Percentiles rank a stretch among this genome's conserved stretches.
Conservation (phyloP, 75 land plant species). For the Cupressus sempervirens region DNA sequence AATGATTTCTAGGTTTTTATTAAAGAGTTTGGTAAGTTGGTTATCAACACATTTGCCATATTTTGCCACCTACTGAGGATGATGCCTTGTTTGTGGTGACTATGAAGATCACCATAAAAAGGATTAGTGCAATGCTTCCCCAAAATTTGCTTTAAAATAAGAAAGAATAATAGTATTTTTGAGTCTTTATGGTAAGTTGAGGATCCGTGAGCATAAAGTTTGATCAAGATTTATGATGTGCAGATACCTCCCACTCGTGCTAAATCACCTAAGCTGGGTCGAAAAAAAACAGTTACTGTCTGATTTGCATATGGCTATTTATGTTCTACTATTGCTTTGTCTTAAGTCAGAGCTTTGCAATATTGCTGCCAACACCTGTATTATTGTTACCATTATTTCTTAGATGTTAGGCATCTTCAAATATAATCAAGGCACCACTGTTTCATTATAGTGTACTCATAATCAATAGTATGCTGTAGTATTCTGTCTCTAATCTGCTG, state of each 20-base stretch:
- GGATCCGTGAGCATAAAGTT: background rate
- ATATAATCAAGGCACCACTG: too few relatives aligned
- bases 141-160: background rate
- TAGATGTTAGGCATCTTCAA: too few relatives aligned
- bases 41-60: background rate
- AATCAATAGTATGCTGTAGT: too few relatives aligned
- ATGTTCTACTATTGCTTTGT: too few relatives aligned
- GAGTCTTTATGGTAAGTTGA: background rate
- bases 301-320: too few relatives aligned
- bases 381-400: too few relatives aligned
- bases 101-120: background rate
- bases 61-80: too few relatives aligned
- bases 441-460: too few relatives aligned
- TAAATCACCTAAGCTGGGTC: constrained; percentile 12
- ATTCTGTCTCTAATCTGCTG: too few relatives aligned
- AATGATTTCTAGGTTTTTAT: background rate
- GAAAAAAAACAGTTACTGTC: constrained; percentile 7
- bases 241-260: constrained; percentile 15
- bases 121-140: background rate
- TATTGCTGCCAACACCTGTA: too few relatives aligned
- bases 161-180: background rate
- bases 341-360: too few relatives aligned
- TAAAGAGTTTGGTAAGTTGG: background rate
- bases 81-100: background rate
- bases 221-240: too few relatives aligned